Conservation (phyloP, 1,139 yeast species). For the Hyphopichia burtonii region DNA sequence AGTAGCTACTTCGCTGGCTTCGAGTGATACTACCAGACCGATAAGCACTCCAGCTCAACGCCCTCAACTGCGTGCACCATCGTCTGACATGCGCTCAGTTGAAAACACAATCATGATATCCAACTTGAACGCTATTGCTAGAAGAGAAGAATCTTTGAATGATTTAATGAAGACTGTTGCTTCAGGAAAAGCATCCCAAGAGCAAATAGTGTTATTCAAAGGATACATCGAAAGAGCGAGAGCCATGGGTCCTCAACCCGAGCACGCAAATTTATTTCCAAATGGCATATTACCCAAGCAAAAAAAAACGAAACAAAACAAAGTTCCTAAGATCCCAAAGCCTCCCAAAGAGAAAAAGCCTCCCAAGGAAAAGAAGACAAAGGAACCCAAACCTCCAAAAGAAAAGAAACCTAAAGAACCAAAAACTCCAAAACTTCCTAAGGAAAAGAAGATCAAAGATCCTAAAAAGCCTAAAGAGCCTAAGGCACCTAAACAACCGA, state of each 20-base stretch:
- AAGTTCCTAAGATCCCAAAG: slow-evolving; percentile 18
- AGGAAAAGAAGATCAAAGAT: slow-evolving; percentile 8
- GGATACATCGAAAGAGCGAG: slow-evolving; percentile 75
- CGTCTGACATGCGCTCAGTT: slow-evolving; percentile 52
- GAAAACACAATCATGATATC: slow-evolving; percentile 80
- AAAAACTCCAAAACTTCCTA: background rate
- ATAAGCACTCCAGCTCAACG: background rate
- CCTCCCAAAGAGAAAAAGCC: slow-evolving; percentile 20
- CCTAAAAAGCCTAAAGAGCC: slow-evolving; percentile 13
- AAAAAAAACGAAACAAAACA: slow-evolving; percentile 11
- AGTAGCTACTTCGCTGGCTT: too few relatives aligned
- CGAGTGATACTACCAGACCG: background rate
- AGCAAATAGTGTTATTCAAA: slow-evolving; percentile 74
- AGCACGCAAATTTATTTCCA: slow-evolving; percentile 33
- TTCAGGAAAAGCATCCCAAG: slow-evolving; percentile 68
- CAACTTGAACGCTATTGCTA: slow-evolving; percentile 78
- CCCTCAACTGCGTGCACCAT: slow-evolving; percentile 13
- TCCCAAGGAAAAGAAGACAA: slow-evolving; percentile 20
- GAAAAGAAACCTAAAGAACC: slow-evolving; percentile 19
- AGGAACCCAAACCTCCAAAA: slow-evolving; percentile 17
- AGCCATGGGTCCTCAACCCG: slow-evolving; percentile 65
- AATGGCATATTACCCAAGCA: slow-evolving; percentile 14
- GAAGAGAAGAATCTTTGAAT: slow-evolving; percentile 64
- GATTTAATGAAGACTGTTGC: slow-evolving; percentile 82
- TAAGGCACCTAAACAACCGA: slow-evolving; percentile 19